Conservation (phyloP, 306 rosid genomes). For the Senna siamea region DNA sequence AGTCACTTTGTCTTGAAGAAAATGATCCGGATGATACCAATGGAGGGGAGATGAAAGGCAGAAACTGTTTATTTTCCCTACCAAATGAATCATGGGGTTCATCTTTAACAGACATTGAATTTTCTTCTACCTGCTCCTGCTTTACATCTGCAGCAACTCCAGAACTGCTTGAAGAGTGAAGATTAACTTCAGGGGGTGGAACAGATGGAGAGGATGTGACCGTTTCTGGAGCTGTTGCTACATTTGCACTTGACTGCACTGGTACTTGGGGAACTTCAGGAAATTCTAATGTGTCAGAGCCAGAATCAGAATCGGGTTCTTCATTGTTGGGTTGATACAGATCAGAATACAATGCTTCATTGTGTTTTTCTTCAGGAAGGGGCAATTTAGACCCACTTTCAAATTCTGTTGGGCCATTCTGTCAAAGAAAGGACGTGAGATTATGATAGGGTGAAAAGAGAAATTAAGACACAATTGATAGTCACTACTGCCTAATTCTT, state of each 20-base stretch:
- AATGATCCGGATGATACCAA: slow-evolving; percentile 57
- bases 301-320: slow-evolving; percentile 72
- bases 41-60: slow-evolving; percentile 82
- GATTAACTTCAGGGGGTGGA: slow-evolving; percentile 50
- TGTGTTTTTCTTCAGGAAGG: slow-evolving; percentile 71
- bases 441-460: slow-evolving; percentile 11
- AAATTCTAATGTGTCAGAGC: slow-evolving; percentile 65
- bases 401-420: slow-evolving; percentile 78
- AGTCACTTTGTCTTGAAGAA: slow-evolving; percentile 47
- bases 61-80: slow-evolving; percentile 67
- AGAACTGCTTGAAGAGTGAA: slow-evolving; percentile 43
- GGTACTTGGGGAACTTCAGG: slow-evolving; percentile 83
- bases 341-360: slow-evolving; percentile 45
- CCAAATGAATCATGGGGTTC: slow-evolving; percentile 53
- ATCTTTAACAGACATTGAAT: slow-evolving; percentile 43
- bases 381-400: slow-evolving; percentile 71
- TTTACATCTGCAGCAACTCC: slow-evolving; percentile 39
- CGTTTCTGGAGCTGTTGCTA: slow-evolving; percentile 59
- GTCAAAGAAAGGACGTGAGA: slow-evolving; percentile 41
- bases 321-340: slow-evolving; percentile 53
- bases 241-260: slow-evolving; percentile 47
- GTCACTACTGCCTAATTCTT: slow-evolving; percentile 32
- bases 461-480: slow-evolving; percentile 25
- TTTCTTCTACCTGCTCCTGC: slow-evolving; percentile 42
- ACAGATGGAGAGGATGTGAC: slow-evolving; percentile 44